These are phyloP conservation scores for Spinellus fusiger DNA, from an alignment of 192 early-diverging fungal species.

Conservation along the genomic window DNA sequence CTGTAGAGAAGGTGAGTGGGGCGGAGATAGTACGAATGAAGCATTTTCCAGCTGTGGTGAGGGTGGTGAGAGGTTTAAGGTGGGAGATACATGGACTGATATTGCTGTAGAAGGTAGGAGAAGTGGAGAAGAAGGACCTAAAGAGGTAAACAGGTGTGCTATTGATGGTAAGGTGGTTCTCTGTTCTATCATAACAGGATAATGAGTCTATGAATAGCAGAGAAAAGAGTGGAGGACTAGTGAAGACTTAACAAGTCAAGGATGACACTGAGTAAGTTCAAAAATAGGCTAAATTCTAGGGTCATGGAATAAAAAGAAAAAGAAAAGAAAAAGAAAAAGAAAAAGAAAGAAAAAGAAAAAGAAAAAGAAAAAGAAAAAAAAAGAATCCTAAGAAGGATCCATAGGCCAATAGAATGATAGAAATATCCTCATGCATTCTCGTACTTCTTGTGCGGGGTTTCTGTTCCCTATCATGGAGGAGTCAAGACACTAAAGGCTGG, in stretches of 20 bases:
- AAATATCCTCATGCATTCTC: not conserved
- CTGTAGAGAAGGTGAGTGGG: not conserved
- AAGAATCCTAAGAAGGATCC: constrained; percentile 14
- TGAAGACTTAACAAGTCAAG: no score
- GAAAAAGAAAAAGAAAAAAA: constrained; percentile 4
- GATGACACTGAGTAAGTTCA: no score
- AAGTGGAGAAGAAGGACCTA: not conserved
- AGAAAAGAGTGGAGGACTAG: no score
- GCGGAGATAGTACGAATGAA: not conserved
- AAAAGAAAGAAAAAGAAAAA: not conserved
- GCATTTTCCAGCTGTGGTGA: not conserved
- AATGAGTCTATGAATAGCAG: not conserved
- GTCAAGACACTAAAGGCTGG: not conserved
- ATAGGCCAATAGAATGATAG: constrained; percentile 8
- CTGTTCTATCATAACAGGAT: not conserved
- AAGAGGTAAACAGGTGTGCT: constrained; percentile 4
- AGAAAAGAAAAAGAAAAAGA: not conserved
- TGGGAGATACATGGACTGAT: no score
- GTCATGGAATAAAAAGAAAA: not conserved
- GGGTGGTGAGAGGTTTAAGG: constrained; percentile 3
- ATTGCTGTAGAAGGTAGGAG: not conserved
- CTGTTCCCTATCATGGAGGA: no score
- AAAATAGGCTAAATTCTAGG: no score
- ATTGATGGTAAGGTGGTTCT: not conserved
- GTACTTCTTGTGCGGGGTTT: constrained; percentile 11